These are phyloP conservation scores for Ceratocystiopsis minuta DNA, from an alignment of 2,329 filamentous ascomycete genomes.

Conservation along the genomic window DNA sequence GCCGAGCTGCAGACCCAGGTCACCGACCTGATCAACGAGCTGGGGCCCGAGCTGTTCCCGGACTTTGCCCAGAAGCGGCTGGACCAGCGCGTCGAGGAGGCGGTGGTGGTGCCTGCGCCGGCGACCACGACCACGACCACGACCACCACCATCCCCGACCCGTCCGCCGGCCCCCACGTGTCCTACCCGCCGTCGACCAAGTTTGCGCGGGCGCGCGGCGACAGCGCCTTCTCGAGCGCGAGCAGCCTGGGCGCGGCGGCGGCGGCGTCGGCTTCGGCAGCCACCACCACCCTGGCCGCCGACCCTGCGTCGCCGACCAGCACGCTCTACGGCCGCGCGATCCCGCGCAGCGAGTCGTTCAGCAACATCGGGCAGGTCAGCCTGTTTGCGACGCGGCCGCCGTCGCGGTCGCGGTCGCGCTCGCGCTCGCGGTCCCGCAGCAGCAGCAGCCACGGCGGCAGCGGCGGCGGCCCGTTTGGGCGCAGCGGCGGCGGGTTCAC, in stretches of 20 bases:
- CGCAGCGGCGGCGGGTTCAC: slow-evolving; percentile 50
- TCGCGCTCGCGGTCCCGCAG: slow-evolving; percentile 58
- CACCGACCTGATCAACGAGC: slow-evolving; percentile 81
- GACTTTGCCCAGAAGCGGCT: slow-evolving; percentile 73
- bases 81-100: slow-evolving; percentile 10
- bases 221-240: slow-evolving; percentile 29
- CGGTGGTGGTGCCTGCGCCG: background rate
- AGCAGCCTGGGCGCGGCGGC: slow-evolving; percentile 10
- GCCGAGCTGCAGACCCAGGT: slow-evolving; percentile 63
- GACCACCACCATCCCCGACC: background rate
- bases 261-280: slow-evolving; percentile 19
- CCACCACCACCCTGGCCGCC: too few species aligned
- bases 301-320: slow-evolving; percentile 22
- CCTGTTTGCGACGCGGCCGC: slow-evolving; percentile 76
- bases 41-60: slow-evolving; percentile 92
- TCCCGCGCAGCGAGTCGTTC: slow-evolving; percentile 83
- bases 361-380: slow-evolving; percentile 73
- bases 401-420: slow-evolving; percentile 59
- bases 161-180: background rate
- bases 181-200: slow-evolving; percentile 3
- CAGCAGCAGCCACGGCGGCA: slow-evolving; percentile 43
- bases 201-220: slow-evolving; percentile 18
- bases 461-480: slow-evolving; percentile 37
- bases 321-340: slow-evolving; percentile 32
- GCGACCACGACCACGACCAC: background rate